Percentiles rank a stretch among this genome's conserved stretches.
Conservation (phyloP, 2,329 filamentous ascomycete genomes). For the Metarhizium album region DNA sequence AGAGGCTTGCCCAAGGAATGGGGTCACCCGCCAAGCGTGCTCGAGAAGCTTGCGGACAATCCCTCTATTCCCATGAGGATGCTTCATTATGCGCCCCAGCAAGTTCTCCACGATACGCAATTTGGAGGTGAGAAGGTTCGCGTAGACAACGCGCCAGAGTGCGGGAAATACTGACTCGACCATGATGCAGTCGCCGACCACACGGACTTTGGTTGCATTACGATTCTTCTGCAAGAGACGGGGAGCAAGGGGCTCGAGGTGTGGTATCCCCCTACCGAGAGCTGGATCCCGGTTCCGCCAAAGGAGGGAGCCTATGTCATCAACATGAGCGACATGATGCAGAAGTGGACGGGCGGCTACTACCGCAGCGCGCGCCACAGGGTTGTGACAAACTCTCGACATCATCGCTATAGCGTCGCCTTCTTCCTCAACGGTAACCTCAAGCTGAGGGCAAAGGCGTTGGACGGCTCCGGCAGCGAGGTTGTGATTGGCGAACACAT, state of each 20-base stretch:
- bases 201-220: slow-evolving; percentile 19
- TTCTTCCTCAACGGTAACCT: slow-evolving; percentile 18
- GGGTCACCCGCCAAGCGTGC: neutral
- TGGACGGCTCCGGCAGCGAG: slow-evolving; percentile 3
- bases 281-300: slow-evolving; percentile 20
- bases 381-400: slow-evolving; percentile 15
- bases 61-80: slow-evolving; percentile 11
- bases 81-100: slow-evolving; percentile 17
- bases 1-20: neutral
- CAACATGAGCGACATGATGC: slow-evolving; percentile 27
- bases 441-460: slow-evolving; percentile 1
- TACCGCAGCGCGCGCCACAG: slow-evolving; percentile 21
- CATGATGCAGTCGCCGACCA: slow-evolving; percentile 19
- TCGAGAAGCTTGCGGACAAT: neutral
- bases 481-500: slow-evolving; percentile 5
- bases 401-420: slow-evolving; percentile 16
- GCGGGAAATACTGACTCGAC: no score
- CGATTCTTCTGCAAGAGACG: slow-evolving; percentile 18
- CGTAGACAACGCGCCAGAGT: neutral
- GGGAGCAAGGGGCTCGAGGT: slow-evolving; percentile 17
- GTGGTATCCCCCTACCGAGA: slow-evolving; percentile 16
- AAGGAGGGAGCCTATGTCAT: slow-evolving; percentile 22
- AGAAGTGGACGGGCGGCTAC: slow-evolving; percentile 19
- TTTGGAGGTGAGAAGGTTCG: slow-evolving; percentile 11
- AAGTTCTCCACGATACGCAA: slow-evolving; percentile 12